Base-by-base conservation (phyloP, 768 basidiomycete species). In the Rhodotorula babjevae region DNA sequence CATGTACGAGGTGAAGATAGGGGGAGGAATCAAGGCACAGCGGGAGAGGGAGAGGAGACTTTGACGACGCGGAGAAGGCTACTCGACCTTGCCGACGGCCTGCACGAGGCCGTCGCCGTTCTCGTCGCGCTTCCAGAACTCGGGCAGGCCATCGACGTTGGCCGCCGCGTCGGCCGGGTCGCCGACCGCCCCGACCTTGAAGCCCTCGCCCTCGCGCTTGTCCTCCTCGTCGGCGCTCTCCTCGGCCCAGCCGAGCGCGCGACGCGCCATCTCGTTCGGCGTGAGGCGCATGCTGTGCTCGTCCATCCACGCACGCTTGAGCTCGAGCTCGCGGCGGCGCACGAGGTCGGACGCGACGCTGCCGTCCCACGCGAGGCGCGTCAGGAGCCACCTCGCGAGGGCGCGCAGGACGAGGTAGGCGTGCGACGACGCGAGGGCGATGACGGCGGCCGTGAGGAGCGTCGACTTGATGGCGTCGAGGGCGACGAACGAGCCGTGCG, bases 361-460 rank as follows among this genome's bases (percentile, higher is more conserved):
- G 3, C 87, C 88, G 61, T 85, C 84, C 93, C 92, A 95, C 72
- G 89, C 81, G n/a, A 89, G 81, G 77, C 87, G 85, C 81, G 90
- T 88, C 31, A 93, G 84, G 44, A 91, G 77, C 76, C 88, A 89
- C 31, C 89, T 83, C 50, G 92, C 86, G 23, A 84, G 69, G 10
- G 82, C 83, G 21, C 88, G 85, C 58, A 91, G 78, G 50, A 92
- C 72, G 68, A 93, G 83, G 81, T 88, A 95, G n/a, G 85, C 89
- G 80, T 98, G 95, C 58, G 88, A 90, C n/a, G 92, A 88, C 9
- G 86, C 85, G 53, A 97, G 85, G 3, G 92, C 90, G 55, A 95
- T 83, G 29, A 92, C 81, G 16, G 88, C 80, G 6, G 90, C 88
- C 46, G 87, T 87, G 68, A 88, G 72, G 15, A 92, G 81, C 27